Conservation (phyloP, 1,284 basidiomycete species). For the Athelia psychrophila region DNA sequence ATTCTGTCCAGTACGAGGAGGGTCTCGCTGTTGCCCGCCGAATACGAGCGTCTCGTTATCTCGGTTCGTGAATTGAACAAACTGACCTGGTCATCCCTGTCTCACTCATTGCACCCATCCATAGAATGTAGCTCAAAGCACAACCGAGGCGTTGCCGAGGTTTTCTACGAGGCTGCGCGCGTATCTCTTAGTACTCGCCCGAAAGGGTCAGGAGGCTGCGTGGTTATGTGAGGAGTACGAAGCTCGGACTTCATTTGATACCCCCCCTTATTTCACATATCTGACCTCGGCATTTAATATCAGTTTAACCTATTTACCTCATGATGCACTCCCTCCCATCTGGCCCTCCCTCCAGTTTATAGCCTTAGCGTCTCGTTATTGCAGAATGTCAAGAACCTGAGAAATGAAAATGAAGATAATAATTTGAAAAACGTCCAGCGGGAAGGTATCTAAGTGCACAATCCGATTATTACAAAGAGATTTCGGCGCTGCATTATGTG, state of each 20-base stretch:
- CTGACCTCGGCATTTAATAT: too few relatives aligned
- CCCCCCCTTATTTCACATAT: too few relatives aligned
- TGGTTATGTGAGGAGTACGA: slow-evolving; percentile 45
- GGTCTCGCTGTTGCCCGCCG: slow-evolving; percentile 84
- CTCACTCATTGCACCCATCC: slow-evolving; percentile 7
- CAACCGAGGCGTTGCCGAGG: slow-evolving; percentile 90
- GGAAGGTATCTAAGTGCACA: too few relatives aligned
- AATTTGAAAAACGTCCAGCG: too few relatives aligned
- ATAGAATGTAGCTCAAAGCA: slow-evolving; percentile 95
- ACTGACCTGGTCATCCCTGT: slow-evolving; percentile 1
- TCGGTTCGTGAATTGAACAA: slow-evolving; percentile 62
- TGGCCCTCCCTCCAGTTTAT: too few relatives aligned
- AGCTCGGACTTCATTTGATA: too few relatives aligned
- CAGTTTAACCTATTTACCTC: too few relatives aligned
- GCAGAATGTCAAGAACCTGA: too few relatives aligned
- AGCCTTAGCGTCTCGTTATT: too few relatives aligned
- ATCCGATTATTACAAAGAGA: background rate
- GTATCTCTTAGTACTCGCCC: slow-evolving; percentile 76
- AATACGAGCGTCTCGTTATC: slow-evolving; percentile 89
- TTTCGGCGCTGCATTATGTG: background rate
- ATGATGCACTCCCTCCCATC: too few relatives aligned
- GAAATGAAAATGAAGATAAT: too few relatives aligned
- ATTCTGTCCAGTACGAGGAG: slow-evolving; percentile 86
- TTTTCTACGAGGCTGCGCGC: slow-evolving; percentile 86
- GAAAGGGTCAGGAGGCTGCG: slow-evolving; percentile 59